phyloP scores from a whole-genome alignment of 2,329 filamentous ascomycete genomes.

The Emergomyces orientalis region DNA sequence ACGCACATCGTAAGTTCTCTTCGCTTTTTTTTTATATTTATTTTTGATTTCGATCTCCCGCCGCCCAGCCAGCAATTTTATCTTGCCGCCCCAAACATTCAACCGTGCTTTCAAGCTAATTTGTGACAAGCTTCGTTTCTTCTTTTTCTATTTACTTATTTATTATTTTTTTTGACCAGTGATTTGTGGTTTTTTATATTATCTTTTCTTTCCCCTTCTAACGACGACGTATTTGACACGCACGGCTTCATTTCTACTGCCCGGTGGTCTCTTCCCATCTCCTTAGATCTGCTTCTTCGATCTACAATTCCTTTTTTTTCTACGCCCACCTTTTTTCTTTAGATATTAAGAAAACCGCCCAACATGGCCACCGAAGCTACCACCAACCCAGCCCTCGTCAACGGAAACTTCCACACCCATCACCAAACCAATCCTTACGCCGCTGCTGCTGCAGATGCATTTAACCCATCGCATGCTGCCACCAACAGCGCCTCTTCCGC shows the following conservation, averaged over 20 bases:
- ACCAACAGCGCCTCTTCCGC: conserved; percentile 26
- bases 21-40: neutral
- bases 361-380: conserved; percentile 32
- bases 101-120: neutral
- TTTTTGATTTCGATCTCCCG: neutral
- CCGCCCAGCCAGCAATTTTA: neutral
- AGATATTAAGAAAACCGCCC: neutral
- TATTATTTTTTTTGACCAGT: conserved; percentile 4
- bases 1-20: neutral
- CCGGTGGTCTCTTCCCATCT: neutral
- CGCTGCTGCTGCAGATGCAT: conserved; percentile 21
- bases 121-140: neutral
- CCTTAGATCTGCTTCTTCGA: neutral
- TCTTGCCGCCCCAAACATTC: too few relatives aligned
- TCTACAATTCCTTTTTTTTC: neutral
- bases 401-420: conserved; percentile 35
- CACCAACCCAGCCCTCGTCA: conserved; percentile 27
- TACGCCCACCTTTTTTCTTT: neutral
- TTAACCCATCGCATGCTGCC: conserved; percentile 27
- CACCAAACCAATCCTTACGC: conserved; percentile 26
- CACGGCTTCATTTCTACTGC: neutral
- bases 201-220: neutral
- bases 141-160: conserved; percentile 14
- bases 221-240: neutral
- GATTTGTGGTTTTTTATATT: neutral